Conservation (phyloP, 164 flowering plant species). For the Vitis rotundifolia region DNA sequence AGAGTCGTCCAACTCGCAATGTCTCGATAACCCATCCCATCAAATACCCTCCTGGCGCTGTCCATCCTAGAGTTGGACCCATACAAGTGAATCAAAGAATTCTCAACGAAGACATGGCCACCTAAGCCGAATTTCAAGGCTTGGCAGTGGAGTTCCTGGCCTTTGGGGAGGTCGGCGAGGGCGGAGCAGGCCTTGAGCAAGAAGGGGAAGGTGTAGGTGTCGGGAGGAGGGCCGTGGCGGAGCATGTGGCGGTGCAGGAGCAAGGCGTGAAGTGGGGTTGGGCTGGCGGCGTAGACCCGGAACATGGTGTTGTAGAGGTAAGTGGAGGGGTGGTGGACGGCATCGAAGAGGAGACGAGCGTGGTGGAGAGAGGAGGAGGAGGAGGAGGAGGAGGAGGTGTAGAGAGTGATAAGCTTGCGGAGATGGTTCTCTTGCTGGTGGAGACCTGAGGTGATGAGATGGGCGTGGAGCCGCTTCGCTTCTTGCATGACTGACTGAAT, state of each 20-base stretch:
- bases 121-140: constrained; percentile 23
- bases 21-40: constrained; percentile 21
- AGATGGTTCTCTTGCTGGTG: constrained; percentile 23
- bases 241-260: constrained; percentile 24
- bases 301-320: constrained; percentile 31
- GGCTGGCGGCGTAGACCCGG: constrained; percentile 20
- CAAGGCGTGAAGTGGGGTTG: constrained; percentile 20
- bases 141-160: constrained; percentile 26
- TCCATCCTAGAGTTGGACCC: constrained; percentile 14
- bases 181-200: constrained; percentile 33
- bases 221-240: constrained; percentile 15
- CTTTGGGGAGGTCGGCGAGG: constrained; percentile 12
- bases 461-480: constrained; percentile 27
- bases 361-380: constrained; percentile 20
- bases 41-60: constrained; percentile 18
- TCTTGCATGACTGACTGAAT: constrained; percentile 16
- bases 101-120: constrained; percentile 24
- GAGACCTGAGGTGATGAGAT: constrained; percentile 21
- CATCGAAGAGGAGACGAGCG: constrained; percentile 21
- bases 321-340: constrained; percentile 24
- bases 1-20: constrained; percentile 39
- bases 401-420: constrained; percentile 28
- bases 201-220: constrained; percentile 34
- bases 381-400: constrained; percentile 13
- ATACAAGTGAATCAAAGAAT: constrained; percentile 30